phyloP scores from a whole-genome alignment of 768 basidiomycete genomes.

The Naganishia kalamii region DNA sequence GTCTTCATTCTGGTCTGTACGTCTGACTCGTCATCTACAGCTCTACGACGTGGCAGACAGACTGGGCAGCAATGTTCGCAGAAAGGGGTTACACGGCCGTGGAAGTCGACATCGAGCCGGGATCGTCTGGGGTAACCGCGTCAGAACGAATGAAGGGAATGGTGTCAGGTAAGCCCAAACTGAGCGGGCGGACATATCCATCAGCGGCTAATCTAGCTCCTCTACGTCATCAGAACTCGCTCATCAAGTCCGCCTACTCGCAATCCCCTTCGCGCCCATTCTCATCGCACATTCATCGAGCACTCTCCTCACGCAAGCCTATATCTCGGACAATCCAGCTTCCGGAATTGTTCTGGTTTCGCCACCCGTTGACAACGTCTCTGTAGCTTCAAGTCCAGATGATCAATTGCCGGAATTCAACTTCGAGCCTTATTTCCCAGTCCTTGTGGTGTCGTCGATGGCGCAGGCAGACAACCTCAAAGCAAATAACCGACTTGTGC shows the following conservation, averaged over 20 bases:
- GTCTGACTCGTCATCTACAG: neutral
- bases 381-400: neutral
- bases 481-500: slow-evolving; percentile 49
- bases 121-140: neutral
- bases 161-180: slow-evolving; percentile 17
- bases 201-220: neutral
- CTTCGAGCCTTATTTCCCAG: slow-evolving; percentile 60
- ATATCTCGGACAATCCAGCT: slow-evolving; percentile 63
- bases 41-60: neutral
- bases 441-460: slow-evolving; percentile 52
- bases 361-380: slow-evolving; percentile 51
- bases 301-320: slow-evolving; percentile 60
- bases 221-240: slow-evolving; percentile 25
- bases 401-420: slow-evolving; percentile 50
- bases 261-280: slow-evolving; percentile 45
- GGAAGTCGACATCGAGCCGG: slow-evolving; percentile 39
- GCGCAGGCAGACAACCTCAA: slow-evolving; percentile 47
- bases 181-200: neutral
- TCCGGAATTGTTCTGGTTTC: slow-evolving; percentile 60
- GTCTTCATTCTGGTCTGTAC: neutral
- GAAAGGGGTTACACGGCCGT: slow-evolving; percentile 43
- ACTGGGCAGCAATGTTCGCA: slow-evolving; percentile 42
- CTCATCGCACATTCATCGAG: slow-evolving; percentile 32
- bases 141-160: slow-evolving; percentile 18
- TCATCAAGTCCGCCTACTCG: slow-evolving; percentile 39